A percentile compares a stretch with the other conserved stretches of the same genome.
Evolutionary conservation across 2,329 filamentous ascomycete genomes (phyloP).

Genomic region (Hypoxylon sp.): DNA sequence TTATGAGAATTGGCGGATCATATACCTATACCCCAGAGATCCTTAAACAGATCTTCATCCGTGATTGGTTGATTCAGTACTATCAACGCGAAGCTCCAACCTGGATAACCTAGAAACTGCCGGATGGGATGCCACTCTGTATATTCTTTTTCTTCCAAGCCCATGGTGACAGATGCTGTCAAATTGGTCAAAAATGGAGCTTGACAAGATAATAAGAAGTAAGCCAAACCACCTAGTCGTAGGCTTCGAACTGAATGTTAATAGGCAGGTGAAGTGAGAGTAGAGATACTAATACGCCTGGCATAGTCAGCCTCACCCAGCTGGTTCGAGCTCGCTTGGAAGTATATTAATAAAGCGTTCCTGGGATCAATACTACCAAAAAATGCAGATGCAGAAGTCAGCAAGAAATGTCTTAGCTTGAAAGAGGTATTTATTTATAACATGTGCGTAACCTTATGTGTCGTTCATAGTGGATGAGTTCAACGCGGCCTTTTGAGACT

Average conservation of each 20-base stretch:
- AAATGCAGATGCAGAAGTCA: not conserved
- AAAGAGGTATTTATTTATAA: not conserved
- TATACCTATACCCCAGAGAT: conserved; percentile 44
- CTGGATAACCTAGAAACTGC: conserved; percentile 39
- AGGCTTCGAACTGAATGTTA: not conserved
- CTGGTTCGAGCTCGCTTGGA: not conserved
- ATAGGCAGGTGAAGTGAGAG: not conserved
- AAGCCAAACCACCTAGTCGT: not conserved
- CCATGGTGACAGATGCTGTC: conserved; percentile 17
- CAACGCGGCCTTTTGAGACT: not conserved
- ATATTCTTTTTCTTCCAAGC: not conserved
- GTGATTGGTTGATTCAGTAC: conserved; percentile 68
- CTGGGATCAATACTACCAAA: no score
- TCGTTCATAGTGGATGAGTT: not conserved
- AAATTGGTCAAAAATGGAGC: not conserved
- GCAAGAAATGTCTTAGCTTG: not conserved
- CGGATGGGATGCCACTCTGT: conserved; percentile 49
- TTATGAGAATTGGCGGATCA: not conserved
- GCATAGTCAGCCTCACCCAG: not conserved
- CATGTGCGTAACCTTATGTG: not conserved
- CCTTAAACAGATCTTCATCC: conserved; percentile 37
- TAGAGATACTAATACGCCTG: not conserved
- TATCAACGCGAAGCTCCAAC: conserved; percentile 57
- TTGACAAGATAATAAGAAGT: not conserved
- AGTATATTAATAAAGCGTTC: no score